These are phyloP conservation scores for Patellaria atrata DNA, from an alignment of 495 filamentous ascomycete genomes.

Conservation along the genomic window DNA sequence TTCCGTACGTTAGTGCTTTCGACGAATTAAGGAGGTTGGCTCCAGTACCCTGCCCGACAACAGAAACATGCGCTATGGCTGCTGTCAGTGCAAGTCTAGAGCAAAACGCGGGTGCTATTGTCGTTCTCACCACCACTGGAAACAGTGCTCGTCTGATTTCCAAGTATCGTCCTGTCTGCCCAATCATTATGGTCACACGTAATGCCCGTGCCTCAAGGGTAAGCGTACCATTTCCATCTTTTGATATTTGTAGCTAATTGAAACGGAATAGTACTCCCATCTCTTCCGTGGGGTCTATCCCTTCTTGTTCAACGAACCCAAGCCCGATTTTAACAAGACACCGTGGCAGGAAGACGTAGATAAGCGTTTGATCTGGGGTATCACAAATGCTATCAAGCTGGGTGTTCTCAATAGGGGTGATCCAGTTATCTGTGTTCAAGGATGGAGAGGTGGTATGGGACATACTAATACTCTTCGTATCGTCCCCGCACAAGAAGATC, in stretches of 20 bases:
- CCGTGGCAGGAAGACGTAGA: slow-evolving; percentile 99
- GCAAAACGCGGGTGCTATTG: slow-evolving; percentile 86
- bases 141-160: slow-evolving; percentile 85
- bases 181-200: slow-evolving; percentile 95
- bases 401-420: slow-evolving; percentile 71
- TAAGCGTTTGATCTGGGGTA: slow-evolving; percentile 88
- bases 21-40: slow-evolving; percentile 81
- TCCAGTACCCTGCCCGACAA: slow-evolving; percentile 64
- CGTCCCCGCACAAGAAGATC: slow-evolving; percentile 28
- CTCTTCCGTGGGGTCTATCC: slow-evolving; percentile 96
- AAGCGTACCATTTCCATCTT: slow-evolving; percentile 20
- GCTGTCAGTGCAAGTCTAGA: slow-evolving; percentile 88
- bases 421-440: slow-evolving; percentile 86
- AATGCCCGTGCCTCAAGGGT: slow-evolving; percentile 64
- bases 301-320: slow-evolving; percentile 80
- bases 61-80: slow-evolving; percentile 89
- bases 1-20: slow-evolving; percentile 91
- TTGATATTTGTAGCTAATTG: slow-evolving; percentile 4
- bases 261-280: slow-evolving; percentile 53
- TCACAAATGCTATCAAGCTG: slow-evolving; percentile 67
- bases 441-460: slow-evolving; percentile 93
- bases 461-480: slow-evolving; percentile 76
- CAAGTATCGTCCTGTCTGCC: slow-evolving; percentile 97
- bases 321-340: slow-evolving; percentile 77
- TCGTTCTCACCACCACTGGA: slow-evolving; percentile 86